Conservation (phyloP, 495 filamentous ascomycete genomes). For the Ramalina intermedia region DNA sequence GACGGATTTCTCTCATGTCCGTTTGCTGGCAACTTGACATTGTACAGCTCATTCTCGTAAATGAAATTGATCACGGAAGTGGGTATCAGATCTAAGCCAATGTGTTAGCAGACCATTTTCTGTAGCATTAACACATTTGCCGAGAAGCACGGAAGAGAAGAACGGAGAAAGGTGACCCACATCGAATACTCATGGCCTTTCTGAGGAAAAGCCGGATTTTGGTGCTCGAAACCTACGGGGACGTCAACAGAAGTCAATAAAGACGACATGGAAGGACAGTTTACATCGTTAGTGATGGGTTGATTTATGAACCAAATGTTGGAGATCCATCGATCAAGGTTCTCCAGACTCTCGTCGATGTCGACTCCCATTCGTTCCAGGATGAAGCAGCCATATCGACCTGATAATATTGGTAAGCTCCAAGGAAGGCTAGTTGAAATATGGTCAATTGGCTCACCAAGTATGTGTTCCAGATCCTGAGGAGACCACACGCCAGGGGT, state of each 20-base stretch:
- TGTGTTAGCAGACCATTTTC: not conserved
- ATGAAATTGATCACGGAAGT: constrained; percentile 3
- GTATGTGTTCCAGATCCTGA: constrained; percentile 12
- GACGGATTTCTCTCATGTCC: not conserved
- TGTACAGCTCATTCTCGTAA: constrained; percentile 3
- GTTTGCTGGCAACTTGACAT: not conserved
- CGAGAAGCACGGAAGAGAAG: not conserved
- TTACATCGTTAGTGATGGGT: constrained; percentile 11
- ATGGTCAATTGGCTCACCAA: not conserved
- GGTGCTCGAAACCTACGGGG: constrained; percentile 25
- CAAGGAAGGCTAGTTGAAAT: not conserved
- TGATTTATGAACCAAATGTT: constrained; percentile 10
- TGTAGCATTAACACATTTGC: not conserved
- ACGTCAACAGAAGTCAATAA: not conserved
- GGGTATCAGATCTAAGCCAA: constrained; percentile 21
- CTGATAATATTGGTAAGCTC: constrained; percentile 9
- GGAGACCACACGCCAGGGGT: constrained; percentile 10
- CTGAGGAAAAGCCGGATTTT: constrained; percentile 57
- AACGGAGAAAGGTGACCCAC: not conserved
- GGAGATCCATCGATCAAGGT: constrained; percentile 2
- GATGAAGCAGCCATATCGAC: constrained; percentile 10
- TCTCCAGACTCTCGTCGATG: constrained; percentile 5
- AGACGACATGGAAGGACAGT: not conserved
- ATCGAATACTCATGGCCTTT: constrained; percentile 43
- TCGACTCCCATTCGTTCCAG: constrained; percentile 10